A percentile compares a stretch with the other conserved stretches of the same genome.
These are phyloP conservation scores for Gonium pectorale DNA, from an alignment of 139 green algal genomes.

Conservation along the genomic window DNA sequence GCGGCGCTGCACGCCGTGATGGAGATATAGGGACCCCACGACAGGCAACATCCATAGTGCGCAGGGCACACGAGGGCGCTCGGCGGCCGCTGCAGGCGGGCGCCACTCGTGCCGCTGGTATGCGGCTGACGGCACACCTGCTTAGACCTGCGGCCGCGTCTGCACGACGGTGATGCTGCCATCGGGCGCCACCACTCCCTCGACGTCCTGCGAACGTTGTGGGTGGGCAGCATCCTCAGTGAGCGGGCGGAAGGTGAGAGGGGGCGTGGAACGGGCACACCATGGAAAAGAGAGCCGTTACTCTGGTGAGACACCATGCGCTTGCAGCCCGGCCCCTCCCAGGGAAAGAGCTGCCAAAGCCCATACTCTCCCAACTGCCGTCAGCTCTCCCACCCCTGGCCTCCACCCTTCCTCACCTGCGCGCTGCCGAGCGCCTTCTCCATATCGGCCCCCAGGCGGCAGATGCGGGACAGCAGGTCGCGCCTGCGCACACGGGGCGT, in stretches of 20 bases:
- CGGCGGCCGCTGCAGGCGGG: too few relatives aligned
- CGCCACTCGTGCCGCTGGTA: too few relatives aligned
- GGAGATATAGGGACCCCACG: too few relatives aligned
- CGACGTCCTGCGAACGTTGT: constrained; percentile 98
- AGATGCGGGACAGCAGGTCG: constrained; percentile 71
- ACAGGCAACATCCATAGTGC: too few relatives aligned
- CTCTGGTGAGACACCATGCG: too few relatives aligned
- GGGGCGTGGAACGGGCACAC: too few relatives aligned
- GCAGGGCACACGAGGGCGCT: too few relatives aligned
- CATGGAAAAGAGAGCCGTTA: too few relatives aligned
- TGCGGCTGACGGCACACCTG: background rate
- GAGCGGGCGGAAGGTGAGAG: constrained; percentile 29
- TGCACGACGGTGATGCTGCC: constrained; percentile 94
- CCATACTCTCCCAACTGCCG: too few relatives aligned
- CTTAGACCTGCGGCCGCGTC: constrained; percentile 93
- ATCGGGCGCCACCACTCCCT: constrained; percentile 92
- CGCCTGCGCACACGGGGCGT: background rate
- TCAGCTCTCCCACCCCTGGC: background rate
- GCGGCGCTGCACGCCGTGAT: too few relatives aligned
- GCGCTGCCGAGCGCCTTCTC: constrained; percentile 83
- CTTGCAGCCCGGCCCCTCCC: background rate
- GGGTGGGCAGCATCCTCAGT: too few relatives aligned
- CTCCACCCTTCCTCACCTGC: constrained; percentile 36
- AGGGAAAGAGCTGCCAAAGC: too few relatives aligned
- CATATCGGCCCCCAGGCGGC: constrained; percentile 83